Evolutionary conservation across 306 rosid species (phyloP), one percentile per base, ranked within the genome.

Genomic region (Castanospermum australe): DNA sequence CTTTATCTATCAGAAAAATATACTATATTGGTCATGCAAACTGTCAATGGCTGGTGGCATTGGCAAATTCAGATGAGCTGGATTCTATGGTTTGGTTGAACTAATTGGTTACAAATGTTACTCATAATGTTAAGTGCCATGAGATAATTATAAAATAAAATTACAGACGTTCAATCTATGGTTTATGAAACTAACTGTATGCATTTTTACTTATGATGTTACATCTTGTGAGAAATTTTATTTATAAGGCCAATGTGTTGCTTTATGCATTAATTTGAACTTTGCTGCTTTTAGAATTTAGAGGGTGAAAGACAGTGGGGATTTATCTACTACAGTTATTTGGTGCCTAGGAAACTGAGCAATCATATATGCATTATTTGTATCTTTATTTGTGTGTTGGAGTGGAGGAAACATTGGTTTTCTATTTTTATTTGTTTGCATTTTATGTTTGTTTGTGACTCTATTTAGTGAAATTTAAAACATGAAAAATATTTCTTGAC

Each of bases 291-390:
- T 15, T 44, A 13, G 71, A 79, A 15, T 67, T 15, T 44, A 13
- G 71, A 79, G 20, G 78, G 82, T 61, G 78, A 79, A 52, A 11
- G 71, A 51, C 11, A 48, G 22, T 75, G 61, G 17, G 48, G 47
- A 52, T 62, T 69, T 68, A 32, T 68, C 17, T 75, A 12, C 64
- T 67, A 48, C 54, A 35, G 35, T 70, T 44, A 62, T 52, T 69
- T 75, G 25, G 54, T 42, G 76, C 55, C 61, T 55, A 70, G 67
- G 76, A 76, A 74, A 55, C 32, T 20, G 50, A 60, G 18, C 41
- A 38, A 59, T 75, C 20, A 42, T 63, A 62, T 67, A 65, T 73
- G 21, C 41, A 24, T 56, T 32, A 39, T 75, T 76, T 54, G 45
- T 48, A 12, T 68, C 75, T 21, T 68, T 59, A 15, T 25, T 42